Percentiles rank a stretch among this genome's conserved stretches.
phyloP scores from a whole-genome alignment of 2,329 filamentous ascomycete genomes.

The Diaporthe longicolla region DNA sequence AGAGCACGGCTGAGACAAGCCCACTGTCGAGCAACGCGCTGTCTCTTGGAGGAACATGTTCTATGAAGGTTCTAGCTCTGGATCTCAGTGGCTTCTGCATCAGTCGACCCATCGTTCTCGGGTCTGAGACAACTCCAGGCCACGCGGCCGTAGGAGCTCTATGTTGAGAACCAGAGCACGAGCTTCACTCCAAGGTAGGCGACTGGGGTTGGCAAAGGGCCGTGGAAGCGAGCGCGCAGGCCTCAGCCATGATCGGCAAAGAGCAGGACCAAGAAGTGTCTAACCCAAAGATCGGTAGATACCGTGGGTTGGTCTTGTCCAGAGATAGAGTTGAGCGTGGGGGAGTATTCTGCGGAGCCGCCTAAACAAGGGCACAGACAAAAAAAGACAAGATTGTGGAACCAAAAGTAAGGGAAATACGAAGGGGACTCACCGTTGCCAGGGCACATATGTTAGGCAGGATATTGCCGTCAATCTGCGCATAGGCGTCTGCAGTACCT shows the following conservation, averaged over 20 bases:
- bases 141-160: not conserved
- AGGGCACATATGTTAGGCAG: not conserved
- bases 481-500: not conserved
- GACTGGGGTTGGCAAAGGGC: not conserved
- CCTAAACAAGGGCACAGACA: no score
- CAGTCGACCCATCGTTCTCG: not conserved
- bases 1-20: not conserved
- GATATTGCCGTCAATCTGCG: not conserved
- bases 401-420: not conserved
- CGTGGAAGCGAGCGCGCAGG: conserved; percentile 4
- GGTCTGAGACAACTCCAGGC: not conserved
- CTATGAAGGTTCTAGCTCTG: not conserved
- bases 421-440: not conserved
- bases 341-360: not conserved
- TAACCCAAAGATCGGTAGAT: not conserved
- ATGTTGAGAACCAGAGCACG: not conserved
- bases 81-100: not conserved
- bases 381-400: not conserved
- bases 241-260: conserved; percentile 6
- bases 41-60: not conserved
- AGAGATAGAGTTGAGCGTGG: not conserved
- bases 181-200: not conserved
- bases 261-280: not conserved
- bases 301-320: not conserved
- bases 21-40: not conserved